Percentiles rank a stretch among this genome's conserved stretches.
These are phyloP conservation scores for Fusarium chaquense DNA, from an alignment of 2,329 filamentous ascomycete species.

Conservation along the genomic window DNA sequence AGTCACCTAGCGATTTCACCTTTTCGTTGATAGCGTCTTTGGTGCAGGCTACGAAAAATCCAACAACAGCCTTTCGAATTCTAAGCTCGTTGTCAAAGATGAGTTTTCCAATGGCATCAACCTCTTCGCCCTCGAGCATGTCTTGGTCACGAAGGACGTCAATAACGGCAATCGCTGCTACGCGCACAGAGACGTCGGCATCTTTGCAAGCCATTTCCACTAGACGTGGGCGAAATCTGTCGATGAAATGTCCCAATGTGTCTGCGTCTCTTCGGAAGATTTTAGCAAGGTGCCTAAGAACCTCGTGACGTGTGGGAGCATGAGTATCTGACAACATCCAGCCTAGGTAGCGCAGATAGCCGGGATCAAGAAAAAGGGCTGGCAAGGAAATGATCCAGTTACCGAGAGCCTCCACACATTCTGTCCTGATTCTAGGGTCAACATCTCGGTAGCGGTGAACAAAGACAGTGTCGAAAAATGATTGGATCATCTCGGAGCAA, in stretches of 20 bases:
- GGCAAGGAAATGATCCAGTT: slow-evolving; percentile 89
- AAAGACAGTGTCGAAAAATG: slow-evolving; percentile 93
- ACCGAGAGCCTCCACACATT: slow-evolving; percentile 88
- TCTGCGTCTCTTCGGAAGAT: slow-evolving; percentile 86
- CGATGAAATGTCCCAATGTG: slow-evolving; percentile 90
- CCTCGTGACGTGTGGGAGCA: slow-evolving; percentile 81
- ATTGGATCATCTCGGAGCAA: slow-evolving; percentile 79
- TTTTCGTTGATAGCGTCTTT: slow-evolving; percentile 83
- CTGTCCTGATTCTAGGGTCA: slow-evolving; percentile 87
- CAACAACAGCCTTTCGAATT: slow-evolving; percentile 88
- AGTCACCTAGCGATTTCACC: slow-evolving; percentile 85
- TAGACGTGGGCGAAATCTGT: slow-evolving; percentile 86
- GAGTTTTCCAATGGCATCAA: slow-evolving; percentile 87
- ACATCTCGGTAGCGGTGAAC: slow-evolving; percentile 96
- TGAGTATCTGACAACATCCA: slow-evolving; percentile 92
- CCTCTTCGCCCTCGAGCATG: slow-evolving; percentile 89
- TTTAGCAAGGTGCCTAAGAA: slow-evolving; percentile 82
- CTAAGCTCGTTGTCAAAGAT: slow-evolving; percentile 89
- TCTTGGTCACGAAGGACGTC: slow-evolving; percentile 85
- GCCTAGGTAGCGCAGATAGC: slow-evolving; percentile 91
- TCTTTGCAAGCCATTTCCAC: slow-evolving; percentile 94
- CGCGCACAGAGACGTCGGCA: slow-evolving; percentile 82
- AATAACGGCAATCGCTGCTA: slow-evolving; percentile 82
- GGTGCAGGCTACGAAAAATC: slow-evolving; percentile 91
- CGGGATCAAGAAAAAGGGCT: slow-evolving; percentile 88